These are phyloP conservation scores for Tricladium varicosporioides DNA, from an alignment of 2,329 filamentous ascomycete species.

Conservation along the genomic window DNA sequence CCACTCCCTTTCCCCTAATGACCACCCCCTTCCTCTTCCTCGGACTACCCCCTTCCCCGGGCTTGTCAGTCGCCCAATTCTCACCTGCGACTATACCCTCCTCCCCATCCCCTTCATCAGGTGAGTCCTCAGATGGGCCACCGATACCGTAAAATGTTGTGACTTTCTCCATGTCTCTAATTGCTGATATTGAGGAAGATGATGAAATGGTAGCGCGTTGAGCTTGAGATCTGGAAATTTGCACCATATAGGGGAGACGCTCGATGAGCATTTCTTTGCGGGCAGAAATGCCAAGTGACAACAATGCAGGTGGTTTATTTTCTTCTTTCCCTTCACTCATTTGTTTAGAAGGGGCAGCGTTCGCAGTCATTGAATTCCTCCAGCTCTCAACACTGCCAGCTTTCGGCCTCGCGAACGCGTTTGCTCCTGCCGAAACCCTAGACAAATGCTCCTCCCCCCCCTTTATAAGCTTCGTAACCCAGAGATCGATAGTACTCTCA, in stretches of 20 bases:
- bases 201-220: slow-evolving; percentile 32
- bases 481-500: slow-evolving; percentile 68
- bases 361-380: slow-evolving; percentile 25
- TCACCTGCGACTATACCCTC: slow-evolving; percentile 40
- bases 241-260: slow-evolving; percentile 78
- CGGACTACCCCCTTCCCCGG: slow-evolving; percentile 52
- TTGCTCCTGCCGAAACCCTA: slow-evolving; percentile 45
- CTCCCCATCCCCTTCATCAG: slow-evolving; percentile 45
- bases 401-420: slow-evolving; percentile 48
- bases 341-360: background rate
- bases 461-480: slow-evolving; percentile 60
- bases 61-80: slow-evolving; percentile 61
- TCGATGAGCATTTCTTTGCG: slow-evolving; percentile 78
- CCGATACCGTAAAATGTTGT: slow-evolving; percentile 35
- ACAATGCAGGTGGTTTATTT: slow-evolving; percentile 38
- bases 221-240: slow-evolving; percentile 48
- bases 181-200: slow-evolving; percentile 30
- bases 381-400: slow-evolving; percentile 33
- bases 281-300: slow-evolving; percentile 60
- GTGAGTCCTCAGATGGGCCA: slow-evolving; percentile 40
- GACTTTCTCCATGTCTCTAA: slow-evolving; percentile 39
- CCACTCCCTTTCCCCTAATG: slow-evolving; percentile 24
- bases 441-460: slow-evolving; percentile 43
- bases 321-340: slow-evolving; percentile 25
- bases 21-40: slow-evolving; percentile 42